These are phyloP conservation scores for Tulasnella sp. DNA, from an alignment of 768 basidiomycete genomes.

Conservation along the genomic window DNA sequence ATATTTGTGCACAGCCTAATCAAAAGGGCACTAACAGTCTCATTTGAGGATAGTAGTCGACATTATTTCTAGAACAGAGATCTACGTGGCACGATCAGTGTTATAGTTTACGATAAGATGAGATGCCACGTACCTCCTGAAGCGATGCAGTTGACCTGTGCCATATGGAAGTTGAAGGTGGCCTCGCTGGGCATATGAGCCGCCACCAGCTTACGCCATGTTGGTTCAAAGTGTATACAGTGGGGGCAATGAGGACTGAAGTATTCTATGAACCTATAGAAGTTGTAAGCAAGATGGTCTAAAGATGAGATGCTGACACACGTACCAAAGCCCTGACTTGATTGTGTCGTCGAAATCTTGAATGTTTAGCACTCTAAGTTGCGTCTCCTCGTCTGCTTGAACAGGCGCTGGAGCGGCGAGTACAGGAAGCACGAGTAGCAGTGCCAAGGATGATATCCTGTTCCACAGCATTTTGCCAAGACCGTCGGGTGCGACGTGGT, in stretches of 20 bases:
- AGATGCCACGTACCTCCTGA: conserved; percentile 48
- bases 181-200: conserved; percentile 33
- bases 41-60: conserved; percentile 65
- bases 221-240: conserved; percentile 66
- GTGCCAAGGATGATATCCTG: no score
- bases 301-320: no score
- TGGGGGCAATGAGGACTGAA: conserved; percentile 79
- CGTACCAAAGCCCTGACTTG: no score
- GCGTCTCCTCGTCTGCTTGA: no score
- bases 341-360: no score
- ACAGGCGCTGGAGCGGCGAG: no score
- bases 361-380: no score
- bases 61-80: conserved; percentile 55
- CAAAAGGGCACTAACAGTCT: conserved; percentile 37
- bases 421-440: no score
- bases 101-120: no score
- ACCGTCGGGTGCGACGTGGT: no score
- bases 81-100: conserved; percentile 35
- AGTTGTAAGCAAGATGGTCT: no score
- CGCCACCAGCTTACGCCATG: conserved; percentile 53
- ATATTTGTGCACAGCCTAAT: neutral
- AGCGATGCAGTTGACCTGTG: conserved; percentile 68
- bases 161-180: conserved; percentile 43
- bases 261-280: conserved; percentile 60
- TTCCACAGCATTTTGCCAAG: no score